Percentiles rank a stretch among this genome's conserved stretches.
These are phyloP conservation scores for Endocalyx cinctus DNA, from an alignment of 2,329 filamentous ascomycete species.

Conservation along the genomic window DNA sequence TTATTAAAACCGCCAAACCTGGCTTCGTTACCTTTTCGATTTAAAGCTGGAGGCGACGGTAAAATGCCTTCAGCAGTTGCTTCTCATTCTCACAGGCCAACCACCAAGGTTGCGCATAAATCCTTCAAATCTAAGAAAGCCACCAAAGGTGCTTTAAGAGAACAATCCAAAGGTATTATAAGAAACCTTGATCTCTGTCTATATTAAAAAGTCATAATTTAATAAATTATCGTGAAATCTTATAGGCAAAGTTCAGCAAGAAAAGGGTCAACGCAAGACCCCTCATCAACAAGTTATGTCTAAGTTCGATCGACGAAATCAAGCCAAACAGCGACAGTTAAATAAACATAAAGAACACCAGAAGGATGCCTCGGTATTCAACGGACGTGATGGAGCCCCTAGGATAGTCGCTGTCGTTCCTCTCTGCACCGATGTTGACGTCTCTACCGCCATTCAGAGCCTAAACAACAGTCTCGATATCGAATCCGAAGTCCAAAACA, in stretches of 20 bases:
- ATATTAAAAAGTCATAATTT: constrained; percentile 3
- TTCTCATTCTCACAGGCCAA: constrained; percentile 84
- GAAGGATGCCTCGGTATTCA: constrained; percentile 74
- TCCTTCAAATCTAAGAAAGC: constrained; percentile 88
- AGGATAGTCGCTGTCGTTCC: constrained; percentile 86
- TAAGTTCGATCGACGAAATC: constrained; percentile 91
- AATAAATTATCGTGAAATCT: constrained; percentile 10
- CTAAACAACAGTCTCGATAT: constrained; percentile 80
- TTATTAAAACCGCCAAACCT: too few relatives aligned
- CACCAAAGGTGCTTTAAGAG: constrained; percentile 81
- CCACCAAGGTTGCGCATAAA: constrained; percentile 85
- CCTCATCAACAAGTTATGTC: constrained; percentile 96
- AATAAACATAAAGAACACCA: constrained; percentile 80
- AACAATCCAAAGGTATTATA: constrained; percentile 79
- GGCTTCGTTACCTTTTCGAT: constrained; percentile 76
- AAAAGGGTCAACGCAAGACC: constrained; percentile 74
- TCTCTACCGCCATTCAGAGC: constrained; percentile 59
- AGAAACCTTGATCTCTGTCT: constrained; percentile 6
- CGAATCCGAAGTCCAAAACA: constrained; percentile 56
- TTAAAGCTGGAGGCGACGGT: constrained; percentile 72
- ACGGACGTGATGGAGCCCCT: constrained; percentile 81
- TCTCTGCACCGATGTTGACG: constrained; percentile 69
- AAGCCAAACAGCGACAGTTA: constrained; percentile 83
- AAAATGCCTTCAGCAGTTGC: constrained; percentile 69
- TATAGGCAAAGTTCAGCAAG: constrained; percentile 71